A percentile compares a stretch with the other conserved stretches of the same genome.
Conservation (phyloP, 2,329 filamentous ascomycete species). For the Alternaria novae-zelandiae region DNA sequence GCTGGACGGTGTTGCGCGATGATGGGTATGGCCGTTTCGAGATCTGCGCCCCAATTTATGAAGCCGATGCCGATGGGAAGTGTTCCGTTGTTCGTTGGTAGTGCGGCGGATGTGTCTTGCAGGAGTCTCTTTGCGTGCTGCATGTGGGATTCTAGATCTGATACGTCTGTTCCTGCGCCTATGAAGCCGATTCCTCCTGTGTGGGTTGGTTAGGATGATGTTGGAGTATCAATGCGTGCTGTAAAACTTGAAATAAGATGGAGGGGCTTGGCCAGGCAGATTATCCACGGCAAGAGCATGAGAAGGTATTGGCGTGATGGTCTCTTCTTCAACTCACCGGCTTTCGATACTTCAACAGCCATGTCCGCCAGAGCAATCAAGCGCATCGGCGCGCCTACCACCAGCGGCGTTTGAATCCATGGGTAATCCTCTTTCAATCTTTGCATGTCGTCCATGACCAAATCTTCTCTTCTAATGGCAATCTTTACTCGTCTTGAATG, state of each 20-base stretch:
- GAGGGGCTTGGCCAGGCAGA: not conserved
- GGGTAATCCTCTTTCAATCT: slow-evolving; percentile 56
- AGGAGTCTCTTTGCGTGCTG: slow-evolving; percentile 29
- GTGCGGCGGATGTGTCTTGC: slow-evolving; percentile 6
- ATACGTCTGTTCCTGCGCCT: slow-evolving; percentile 52
- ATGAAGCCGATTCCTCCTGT: slow-evolving; percentile 57
- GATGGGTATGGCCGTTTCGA: slow-evolving; percentile 58
- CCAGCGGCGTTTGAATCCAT: slow-evolving; percentile 64
- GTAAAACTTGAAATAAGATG: not conserved
- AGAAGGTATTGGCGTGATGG: not conserved
- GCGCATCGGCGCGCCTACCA: slow-evolving; percentile 73
- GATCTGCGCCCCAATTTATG: slow-evolving; percentile 59
- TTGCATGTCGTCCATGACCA: slow-evolving; percentile 14
- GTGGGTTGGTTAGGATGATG: not conserved
- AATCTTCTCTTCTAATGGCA: not conserved
- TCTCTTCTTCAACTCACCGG: slow-evolving; percentile 45
- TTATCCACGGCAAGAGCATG: not conserved
- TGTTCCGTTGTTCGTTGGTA: slow-evolving; percentile 15
- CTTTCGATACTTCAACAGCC: slow-evolving; percentile 65
- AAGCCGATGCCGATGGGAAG: slow-evolving; percentile 68
- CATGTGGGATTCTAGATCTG: slow-evolving; percentile 42
- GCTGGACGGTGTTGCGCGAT: slow-evolving; percentile 61
- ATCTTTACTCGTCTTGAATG: not conserved
- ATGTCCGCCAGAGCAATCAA: slow-evolving; percentile 64
- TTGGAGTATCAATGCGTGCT: not conserved